Base-by-base conservation (phyloP, 768 basidiomycete species). In the Lenzites betulinus region DNA sequence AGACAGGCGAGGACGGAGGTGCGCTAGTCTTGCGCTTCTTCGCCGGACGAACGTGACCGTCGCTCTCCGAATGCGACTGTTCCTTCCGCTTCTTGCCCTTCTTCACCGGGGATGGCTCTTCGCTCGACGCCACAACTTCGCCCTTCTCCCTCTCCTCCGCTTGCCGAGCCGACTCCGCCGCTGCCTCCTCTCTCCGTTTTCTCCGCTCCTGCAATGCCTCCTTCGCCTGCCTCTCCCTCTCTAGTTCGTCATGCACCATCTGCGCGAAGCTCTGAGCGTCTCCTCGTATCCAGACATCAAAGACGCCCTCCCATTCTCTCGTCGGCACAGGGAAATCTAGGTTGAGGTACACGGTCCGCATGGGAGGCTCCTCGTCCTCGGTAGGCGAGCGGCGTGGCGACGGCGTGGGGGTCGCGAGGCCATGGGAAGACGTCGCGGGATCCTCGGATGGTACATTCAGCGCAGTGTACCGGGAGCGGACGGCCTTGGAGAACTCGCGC, bases 241-340 rank as follows among this genome's bases (percentile, higher is more conserved):
- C 79, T 35, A 90, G 77, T 73, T 86, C 88, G 23, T 77, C 77
- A 60, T 77, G 79, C 60, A 92, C 70, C 60, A 85, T 70, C 39
- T 75, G 74, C 6, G 92, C 89, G 73, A 95, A 95, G 16, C 69
- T 70, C 71, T 97, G 95, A 2, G 90, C 88, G 69, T 96, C 93
- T 1, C 94, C 93, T 66, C 93, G 85, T 55, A 94, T 73, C 91
- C 93, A 96, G 39, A 84, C 82, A 73, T 97, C 94, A 65, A 97
- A 95, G 3, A 95, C 88, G 8, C 86, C 89, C 62, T 91, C 89
- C 93, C 92, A 95, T 63, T 94, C 92, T 54, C 89, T 79, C 8
- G 86, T 86, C 3, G 92, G 92, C 9, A 87, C 84, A 1, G 92
- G 92, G 70, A 93, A 93, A 62, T 95, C 93, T 39, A 90, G 75